Base-by-base conservation (phyloP, 1,139 yeast genomes). In the Candida sp. region DNA sequence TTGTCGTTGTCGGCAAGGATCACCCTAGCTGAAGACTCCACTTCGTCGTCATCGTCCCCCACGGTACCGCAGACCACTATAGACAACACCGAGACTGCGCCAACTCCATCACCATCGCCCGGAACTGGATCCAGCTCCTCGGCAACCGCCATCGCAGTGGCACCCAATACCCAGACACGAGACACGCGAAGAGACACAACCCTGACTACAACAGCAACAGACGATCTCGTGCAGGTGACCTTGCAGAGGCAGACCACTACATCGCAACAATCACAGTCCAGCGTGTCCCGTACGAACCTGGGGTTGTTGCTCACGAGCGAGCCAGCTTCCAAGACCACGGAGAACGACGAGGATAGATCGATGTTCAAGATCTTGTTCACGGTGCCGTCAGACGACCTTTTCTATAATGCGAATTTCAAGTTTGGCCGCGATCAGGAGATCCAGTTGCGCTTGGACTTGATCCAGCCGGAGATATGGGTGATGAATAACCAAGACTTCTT, bases 401-500 rank as follows among this genome's bases (percentile, higher is more conserved):
- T 58, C 46, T 65, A 60, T 47, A 64, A 65, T 54, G 53, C 46
- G 8, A 47, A 44, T 8, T 50, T 58, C 33, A 48, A 44, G 33
- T 42, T 58, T 41, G 61, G 60, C 11, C 31, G 42, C 7, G 44
- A 47, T 28, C 42, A 54, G 39, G 54, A 56, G 2, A 26, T 71
- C 22, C 61, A 58, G 9, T 53, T 74, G 22, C 52, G 77, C 25
- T 49, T 73, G 41, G 79, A 74, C 54, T 32, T 70, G 5, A 38
- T 65, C 11, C 79, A 73, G 52, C 73, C 77, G 4, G 75, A 73
- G 25, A 44, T 72, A 1, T 74, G 77, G 77, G 75, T 70, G 1
- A 57, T 75, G 67, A 64, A 70, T 52, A 63, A 63, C 4, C 52
- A 62, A 9, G 48, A 54, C 3, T 59, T 70, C 47, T 57, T 56